Conservation (phyloP, 305 asterid species). For the Fraxinus dipetala region DNA sequence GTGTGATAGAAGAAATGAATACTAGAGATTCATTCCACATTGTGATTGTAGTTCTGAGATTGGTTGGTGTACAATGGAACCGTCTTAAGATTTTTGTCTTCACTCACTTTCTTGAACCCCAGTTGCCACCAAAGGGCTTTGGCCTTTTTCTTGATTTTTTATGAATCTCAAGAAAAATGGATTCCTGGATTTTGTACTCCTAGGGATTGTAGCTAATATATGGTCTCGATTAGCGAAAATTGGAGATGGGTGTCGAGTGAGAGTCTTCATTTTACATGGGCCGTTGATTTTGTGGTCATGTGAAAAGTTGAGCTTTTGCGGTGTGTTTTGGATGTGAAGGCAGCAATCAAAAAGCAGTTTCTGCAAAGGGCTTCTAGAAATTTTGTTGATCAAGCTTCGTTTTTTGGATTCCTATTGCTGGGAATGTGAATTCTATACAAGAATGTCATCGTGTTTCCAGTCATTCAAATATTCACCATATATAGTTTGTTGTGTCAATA, state of each 20-base stretch:
- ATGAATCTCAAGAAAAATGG: not conserved
- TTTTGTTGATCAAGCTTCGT: not conserved
- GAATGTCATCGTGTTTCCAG: constrained; percentile 44
- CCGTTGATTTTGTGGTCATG: not conserved
- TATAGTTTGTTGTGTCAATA: constrained; percentile 31
- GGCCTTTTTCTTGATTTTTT: constrained; percentile 9
- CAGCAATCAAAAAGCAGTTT: not conserved
- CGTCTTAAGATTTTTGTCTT: constrained; percentile 16
- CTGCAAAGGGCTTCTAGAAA: not conserved
- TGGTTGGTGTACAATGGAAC: constrained; percentile 3
- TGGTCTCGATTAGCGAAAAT: not conserved
- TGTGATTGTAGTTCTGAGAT: constrained; percentile 13
- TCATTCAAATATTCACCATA: constrained; percentile 42
- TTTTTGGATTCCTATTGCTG: not conserved
- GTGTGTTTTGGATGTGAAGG: not conserved
- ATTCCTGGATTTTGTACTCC: constrained; percentile 6
- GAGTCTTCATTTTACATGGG: not conserved
- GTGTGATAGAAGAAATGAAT: constrained; percentile 22
- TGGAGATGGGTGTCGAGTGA: not conserved
- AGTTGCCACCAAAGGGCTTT: constrained; percentile 10
- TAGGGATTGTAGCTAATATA: not conserved
- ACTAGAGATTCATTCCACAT: constrained; percentile 32
- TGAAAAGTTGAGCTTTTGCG: not conserved
- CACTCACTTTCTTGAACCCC: constrained; percentile 29
- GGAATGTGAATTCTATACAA: constrained; percentile 10